Evolutionary conservation across 2,329 filamentous ascomycete genomes (phyloP).

Genomic region (Fragosphaeria purpurea): DNA sequence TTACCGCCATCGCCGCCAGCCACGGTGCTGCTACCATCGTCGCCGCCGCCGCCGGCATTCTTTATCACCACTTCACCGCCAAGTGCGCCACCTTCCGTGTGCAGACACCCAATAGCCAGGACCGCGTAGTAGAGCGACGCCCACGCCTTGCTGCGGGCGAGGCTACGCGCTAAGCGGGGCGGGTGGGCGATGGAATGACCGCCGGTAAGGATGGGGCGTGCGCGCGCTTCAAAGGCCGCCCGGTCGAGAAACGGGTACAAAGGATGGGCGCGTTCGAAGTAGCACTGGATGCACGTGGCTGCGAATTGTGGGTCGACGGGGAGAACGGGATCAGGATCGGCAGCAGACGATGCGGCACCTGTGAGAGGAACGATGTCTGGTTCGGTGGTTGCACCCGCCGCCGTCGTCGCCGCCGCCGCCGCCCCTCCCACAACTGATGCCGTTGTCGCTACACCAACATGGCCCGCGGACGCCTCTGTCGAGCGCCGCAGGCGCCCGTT

Average conservation of each 20-base stretch:
- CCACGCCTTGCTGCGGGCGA: constrained; percentile 22
- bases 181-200: constrained; percentile 16
- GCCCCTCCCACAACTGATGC: neutral
- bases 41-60: constrained; percentile 21
- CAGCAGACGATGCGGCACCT: no score
- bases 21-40: constrained; percentile 14
- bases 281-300: constrained; percentile 15
- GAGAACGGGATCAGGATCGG: no score
- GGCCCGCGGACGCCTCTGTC: neutral
- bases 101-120: constrained; percentile 28
- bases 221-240: constrained; percentile 23
- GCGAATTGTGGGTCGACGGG: constrained; percentile 3
- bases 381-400: neutral
- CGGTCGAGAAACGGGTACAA: constrained; percentile 31
- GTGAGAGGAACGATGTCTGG: no score
- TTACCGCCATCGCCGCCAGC: constrained; percentile 1
- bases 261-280: constrained; percentile 29
- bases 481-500: constrained; percentile 10
- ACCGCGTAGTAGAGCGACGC: constrained; percentile 28
- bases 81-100: constrained; percentile 2
- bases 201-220: constrained; percentile 6
- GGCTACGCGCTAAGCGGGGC: neutral
- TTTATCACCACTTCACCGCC: neutral
- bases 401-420: neutral
- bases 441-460: neutral